Evolutionary conservation across 2,329 filamentous ascomycete genomes (phyloP).

Genomic region (Trematosphaeria pertusa): DNA sequence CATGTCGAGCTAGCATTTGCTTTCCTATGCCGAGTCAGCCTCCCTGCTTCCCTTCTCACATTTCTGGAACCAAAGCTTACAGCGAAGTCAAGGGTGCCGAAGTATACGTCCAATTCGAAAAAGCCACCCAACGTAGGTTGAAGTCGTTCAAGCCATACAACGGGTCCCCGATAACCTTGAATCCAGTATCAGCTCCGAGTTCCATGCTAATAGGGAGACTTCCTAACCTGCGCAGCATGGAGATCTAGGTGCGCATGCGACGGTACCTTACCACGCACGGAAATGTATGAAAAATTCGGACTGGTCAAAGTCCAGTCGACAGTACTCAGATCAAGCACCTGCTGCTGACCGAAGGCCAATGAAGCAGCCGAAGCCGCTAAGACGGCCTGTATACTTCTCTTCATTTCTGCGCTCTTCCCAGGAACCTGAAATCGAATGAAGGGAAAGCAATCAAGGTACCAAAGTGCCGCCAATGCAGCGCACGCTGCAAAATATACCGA

Average conservation of each 20-base stretch:
- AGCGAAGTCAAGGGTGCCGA: conserved; percentile 50
- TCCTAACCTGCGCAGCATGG: conserved; percentile 51
- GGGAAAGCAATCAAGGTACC: background rate
- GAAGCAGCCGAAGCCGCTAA: conserved; percentile 20
- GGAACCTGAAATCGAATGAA: background rate
- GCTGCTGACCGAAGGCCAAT: conserved; percentile 13
- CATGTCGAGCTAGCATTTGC: conserved; percentile 54
- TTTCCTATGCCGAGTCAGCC: conserved; percentile 12
- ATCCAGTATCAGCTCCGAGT: background rate
- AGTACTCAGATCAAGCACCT: conserved; percentile 29
- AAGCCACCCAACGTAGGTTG: conserved; percentile 65
- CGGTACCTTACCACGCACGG: conserved; percentile 62
- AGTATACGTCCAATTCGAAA: conserved; percentile 67
- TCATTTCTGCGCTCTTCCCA: conserved; percentile 7
- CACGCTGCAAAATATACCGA: conserved; percentile 8
- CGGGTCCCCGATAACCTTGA: conserved; percentile 60
- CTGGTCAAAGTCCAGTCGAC: conserved; percentile 56
- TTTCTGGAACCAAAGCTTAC: conserved; percentile 13
- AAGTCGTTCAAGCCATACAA: conserved; percentile 67
- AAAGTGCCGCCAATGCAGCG: background rate
- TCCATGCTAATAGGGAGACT: no score
- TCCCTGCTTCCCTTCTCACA: background rate
- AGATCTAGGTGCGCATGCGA: conserved; percentile 68
- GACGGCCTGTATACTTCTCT: conserved; percentile 22
- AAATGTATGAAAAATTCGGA: conserved; percentile 54